Base-by-base conservation (phyloP, 208 protist genomes). In the Wallacemonas collosoma region DNA sequence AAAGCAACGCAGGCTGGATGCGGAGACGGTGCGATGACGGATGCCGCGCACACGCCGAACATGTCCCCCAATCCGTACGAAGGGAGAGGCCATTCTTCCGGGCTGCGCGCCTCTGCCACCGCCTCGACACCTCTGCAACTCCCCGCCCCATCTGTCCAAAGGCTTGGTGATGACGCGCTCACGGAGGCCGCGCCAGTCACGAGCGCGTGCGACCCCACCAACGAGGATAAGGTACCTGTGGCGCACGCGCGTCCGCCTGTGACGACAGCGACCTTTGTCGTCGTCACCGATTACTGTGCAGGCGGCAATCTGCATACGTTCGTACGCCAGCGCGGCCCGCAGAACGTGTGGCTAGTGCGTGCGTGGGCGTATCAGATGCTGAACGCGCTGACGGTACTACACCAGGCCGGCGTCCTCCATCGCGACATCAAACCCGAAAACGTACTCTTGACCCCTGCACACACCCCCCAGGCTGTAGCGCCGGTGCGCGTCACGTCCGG, bases 371-470 rank as follows among this genome's bases (percentile, higher is more conserved):
- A 56, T n/a, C 51, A 56, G 51, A 7, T 56, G 9, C 51, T 56
- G 14, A 84, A 90, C 48, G 84, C 81, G 60, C 68, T 93, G 50
- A 79, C 71, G 47, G 64, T 76, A 17, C 55, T 93, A 41, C 80
- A 87, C 68, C 71, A 54, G 7, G 53, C 70, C 39, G 60, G 73
- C 55, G 79, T 96, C 58, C 83, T 95, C 43, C 95, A 98, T 64
- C 89, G 95, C 62, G 95, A 98, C 68, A 71, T 98, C 39, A 98
- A 98, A 65, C 91, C 92, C 1, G 93, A 86, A 0, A 98, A 98
- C 50, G 57, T 96, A 56, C 72, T 97, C 17, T 71, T 98, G 7
- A 89, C 79, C 17, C 75, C 26, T 26, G 26, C 26, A 26, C 26
- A 26, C 26, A 26, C 26, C 26, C 26, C 26, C 26, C 26, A 26